A percentile compares a stretch with the other conserved stretches of the same genome.
Conservation (phyloP, 2,329 filamentous ascomycete genomes). For the Cladosporium sp. region DNA sequence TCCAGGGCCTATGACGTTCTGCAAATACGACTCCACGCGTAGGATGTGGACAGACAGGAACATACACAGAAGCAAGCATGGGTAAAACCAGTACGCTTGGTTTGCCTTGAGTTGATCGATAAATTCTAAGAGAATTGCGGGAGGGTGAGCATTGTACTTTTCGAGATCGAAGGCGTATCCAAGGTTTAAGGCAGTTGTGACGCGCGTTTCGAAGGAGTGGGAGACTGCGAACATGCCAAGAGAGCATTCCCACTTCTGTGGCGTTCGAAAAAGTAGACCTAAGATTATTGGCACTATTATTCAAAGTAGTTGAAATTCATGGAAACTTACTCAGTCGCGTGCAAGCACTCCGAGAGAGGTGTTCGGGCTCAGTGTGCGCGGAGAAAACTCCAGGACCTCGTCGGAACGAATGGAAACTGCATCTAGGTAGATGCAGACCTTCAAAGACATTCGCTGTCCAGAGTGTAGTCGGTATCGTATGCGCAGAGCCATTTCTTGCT, state of each 20-base stretch:
- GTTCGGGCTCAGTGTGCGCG: constrained; percentile 1
- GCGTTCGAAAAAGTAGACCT: constrained; percentile 15
- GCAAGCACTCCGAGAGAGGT: neutral
- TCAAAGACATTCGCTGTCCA: neutral
- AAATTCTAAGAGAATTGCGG: neutral
- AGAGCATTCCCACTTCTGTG: constrained; percentile 16
- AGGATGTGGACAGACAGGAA: constrained; percentile 11
- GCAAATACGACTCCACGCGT: constrained; percentile 7
- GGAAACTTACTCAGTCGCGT: too few relatives aligned
- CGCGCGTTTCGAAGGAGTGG: constrained; percentile 13
- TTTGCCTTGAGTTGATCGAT: too few relatives aligned
- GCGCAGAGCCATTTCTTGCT: too few relatives aligned
- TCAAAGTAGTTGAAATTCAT: too few relatives aligned
- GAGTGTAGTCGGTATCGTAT: constrained; percentile 1
- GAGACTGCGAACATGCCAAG: constrained; percentile 13
- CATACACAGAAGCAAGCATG: constrained; percentile 12
- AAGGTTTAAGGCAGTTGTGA: constrained; percentile 15
- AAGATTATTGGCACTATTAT: neutral
- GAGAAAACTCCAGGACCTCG: constrained; percentile 10
- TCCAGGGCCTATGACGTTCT: neutral
- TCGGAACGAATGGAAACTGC: constrained; percentile 12
- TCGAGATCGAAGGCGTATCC: constrained; percentile 15
- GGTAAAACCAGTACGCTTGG: neutral
- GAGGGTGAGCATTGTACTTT: neutral
- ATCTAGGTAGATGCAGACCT: constrained; percentile 8